Conservation (phyloP, 352 stramenopile genomes). For the Phytophthora rubi region DNA sequence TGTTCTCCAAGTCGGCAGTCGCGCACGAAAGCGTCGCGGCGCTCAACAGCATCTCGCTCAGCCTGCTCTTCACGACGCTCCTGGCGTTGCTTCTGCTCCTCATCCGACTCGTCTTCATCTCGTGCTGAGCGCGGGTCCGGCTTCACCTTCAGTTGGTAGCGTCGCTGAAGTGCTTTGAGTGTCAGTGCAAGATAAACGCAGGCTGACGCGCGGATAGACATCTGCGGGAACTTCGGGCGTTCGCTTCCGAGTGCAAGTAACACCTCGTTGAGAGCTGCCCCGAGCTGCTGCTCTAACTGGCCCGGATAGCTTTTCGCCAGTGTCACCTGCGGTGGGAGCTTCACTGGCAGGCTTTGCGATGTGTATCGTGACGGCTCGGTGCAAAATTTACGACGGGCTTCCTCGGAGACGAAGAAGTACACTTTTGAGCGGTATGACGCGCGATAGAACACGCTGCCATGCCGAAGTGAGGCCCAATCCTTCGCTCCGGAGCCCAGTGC, state of each 20-base stretch:
- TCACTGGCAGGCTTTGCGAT: slow-evolving; percentile 57
- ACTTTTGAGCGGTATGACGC: slow-evolving; percentile 63
- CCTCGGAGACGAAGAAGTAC: slow-evolving; percentile 67
- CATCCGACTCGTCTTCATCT: slow-evolving; percentile 33
- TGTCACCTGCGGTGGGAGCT: slow-evolving; percentile 65
- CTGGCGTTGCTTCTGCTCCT: slow-evolving; percentile 34
- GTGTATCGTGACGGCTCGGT: slow-evolving; percentile 49
- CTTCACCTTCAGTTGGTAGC: slow-evolving; percentile 21
- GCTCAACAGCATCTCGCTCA: slow-evolving; percentile 30
- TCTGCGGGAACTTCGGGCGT: slow-evolving; percentile 66
- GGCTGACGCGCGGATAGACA: slow-evolving; percentile 44
- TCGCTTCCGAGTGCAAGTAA: slow-evolving; percentile 58
- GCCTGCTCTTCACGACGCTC: slow-evolving; percentile 27
- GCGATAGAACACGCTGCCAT: slow-evolving; percentile 65
- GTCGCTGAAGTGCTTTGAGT: slow-evolving; percentile 50
- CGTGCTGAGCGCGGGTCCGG: slow-evolving; percentile 24
- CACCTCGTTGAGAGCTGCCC: slow-evolving; percentile 63
- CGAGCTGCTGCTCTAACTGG: slow-evolving; percentile 68
- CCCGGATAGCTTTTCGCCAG: slow-evolving; percentile 61
- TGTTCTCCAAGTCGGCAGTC: slow-evolving; percentile 63
- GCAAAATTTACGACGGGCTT: slow-evolving; percentile 54
- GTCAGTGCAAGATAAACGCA: slow-evolving; percentile 67
- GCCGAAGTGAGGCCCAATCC: slow-evolving; percentile 38
- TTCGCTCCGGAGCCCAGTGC: slow-evolving; percentile 48
- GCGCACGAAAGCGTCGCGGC: slow-evolving; percentile 45